Percentiles rank a stretch among this genome's conserved stretches.
These are phyloP conservation scores for Syzygium aromaticum DNA, from an alignment of 345 rosid species.

Conservation along the genomic window DNA sequence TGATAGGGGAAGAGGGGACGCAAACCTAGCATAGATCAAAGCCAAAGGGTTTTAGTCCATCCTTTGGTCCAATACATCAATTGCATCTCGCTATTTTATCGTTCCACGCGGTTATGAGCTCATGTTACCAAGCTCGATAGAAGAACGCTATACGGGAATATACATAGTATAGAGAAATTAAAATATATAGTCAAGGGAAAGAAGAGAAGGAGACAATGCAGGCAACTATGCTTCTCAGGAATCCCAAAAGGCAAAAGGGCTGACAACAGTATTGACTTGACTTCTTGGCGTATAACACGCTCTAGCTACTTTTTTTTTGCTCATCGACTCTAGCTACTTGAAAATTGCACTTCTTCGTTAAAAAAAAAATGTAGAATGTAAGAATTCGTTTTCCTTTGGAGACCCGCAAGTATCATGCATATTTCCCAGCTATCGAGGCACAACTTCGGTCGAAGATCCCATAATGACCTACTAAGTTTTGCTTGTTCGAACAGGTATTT, in stretches of 20 bases:
- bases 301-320: neutral
- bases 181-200: neutral
- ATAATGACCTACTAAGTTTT: neutral
- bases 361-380: neutral
- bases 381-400: neutral
- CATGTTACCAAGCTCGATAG: neutral
- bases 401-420: neutral
- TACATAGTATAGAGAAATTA: neutral
- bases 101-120: neutral
- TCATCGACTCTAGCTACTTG: neutral
- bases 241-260: neutral
- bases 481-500: neutral
- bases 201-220: neutral
- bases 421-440: neutral
- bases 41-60: neutral
- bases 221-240: neutral
- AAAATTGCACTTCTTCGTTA: neutral
- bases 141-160: neutral
- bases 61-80: neutral
- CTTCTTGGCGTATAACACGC: neutral
- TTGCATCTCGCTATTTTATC: neutral
- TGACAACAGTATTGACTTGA: neutral
- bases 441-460: neutral
- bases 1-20: neutral
- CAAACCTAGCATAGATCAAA: neutral